Conservation (phyloP, 192 early-diverging fungal species). For the Coemansia brasiliensis region DNA sequence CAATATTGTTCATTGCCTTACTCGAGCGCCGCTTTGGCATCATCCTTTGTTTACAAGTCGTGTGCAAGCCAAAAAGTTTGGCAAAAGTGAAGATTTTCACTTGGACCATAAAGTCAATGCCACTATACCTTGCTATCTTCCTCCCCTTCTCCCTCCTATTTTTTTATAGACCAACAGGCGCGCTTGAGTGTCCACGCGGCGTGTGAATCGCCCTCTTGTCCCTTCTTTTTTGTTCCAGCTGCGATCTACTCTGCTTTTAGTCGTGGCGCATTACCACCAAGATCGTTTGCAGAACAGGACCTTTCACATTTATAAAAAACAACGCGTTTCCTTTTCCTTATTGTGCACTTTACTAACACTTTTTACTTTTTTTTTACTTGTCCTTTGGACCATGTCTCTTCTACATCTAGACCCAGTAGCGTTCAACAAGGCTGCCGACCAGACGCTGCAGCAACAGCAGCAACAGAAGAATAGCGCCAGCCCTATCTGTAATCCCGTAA, state of each 20-base stretch:
- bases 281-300: slow-evolving; percentile 6
- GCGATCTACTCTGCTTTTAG: slow-evolving; percentile 14
- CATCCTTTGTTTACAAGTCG: background rate
- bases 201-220: slow-evolving; percentile 11
- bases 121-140: slow-evolving; percentile 11
- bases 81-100: slow-evolving; percentile 1
- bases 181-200: background rate
- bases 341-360: slow-evolving; percentile 9
- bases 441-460: background rate
- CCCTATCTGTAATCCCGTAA: slow-evolving; percentile 1
- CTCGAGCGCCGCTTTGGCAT: background rate
- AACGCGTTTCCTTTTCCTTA: slow-evolving; percentile 7
- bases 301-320: background rate
- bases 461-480: background rate
- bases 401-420: slow-evolving; percentile 12
- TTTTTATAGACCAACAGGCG: no score
- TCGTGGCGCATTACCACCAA: slow-evolving; percentile 15
- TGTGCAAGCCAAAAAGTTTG: background rate
- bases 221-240: slow-evolving; percentile 9
- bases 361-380: background rate
- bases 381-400: slow-evolving; percentile 6
- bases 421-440: slow-evolving; percentile 1
- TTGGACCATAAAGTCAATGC: background rate
- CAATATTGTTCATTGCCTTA: slow-evolving; percentile 15
- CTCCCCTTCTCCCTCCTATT: slow-evolving; percentile 1